phyloP scores from a whole-genome alignment of 129 eudicot species.

The Kitagawia praeruptora region DNA sequence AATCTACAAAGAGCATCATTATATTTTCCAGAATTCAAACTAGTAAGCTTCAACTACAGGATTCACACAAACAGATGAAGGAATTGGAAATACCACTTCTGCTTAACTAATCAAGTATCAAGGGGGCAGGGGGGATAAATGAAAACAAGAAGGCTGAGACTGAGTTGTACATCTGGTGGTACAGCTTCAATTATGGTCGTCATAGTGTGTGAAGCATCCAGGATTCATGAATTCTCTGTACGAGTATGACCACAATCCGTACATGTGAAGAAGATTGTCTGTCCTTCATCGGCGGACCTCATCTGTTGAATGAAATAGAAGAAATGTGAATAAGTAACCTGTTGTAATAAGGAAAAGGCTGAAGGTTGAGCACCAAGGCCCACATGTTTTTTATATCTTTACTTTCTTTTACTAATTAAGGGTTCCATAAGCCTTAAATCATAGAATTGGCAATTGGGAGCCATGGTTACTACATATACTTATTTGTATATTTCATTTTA shows the following conservation, averaged over 20 bases:
- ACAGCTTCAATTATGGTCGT: background rate
- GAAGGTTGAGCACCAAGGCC: background rate
- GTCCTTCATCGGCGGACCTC: conserved; percentile 95
- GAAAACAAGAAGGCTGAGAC: background rate
- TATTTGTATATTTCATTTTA: background rate
- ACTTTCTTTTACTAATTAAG: background rate
- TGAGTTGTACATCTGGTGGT: background rate
- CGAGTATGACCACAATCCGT: conserved; percentile 57
- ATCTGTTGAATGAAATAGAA: conserved; percentile 30
- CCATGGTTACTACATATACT: background rate
- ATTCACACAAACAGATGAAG: background rate
- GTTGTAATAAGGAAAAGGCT: too few species aligned
- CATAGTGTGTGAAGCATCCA: background rate
- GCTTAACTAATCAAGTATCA: background rate
- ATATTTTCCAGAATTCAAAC: too few species aligned
- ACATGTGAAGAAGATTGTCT: conserved; percentile 65
- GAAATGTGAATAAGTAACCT: background rate
- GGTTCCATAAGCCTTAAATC: background rate
- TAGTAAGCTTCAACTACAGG: background rate
- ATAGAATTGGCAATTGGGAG: background rate
- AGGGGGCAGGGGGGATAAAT: background rate
- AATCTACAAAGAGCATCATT: background rate
- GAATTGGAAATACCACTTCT: background rate
- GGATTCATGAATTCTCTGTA: conserved; percentile 37
- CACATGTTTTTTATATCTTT: background rate